Evolutionary conservation across 306 rosid genomes (phyloP).

Genomic region (Dalbergia cultrata): DNA sequence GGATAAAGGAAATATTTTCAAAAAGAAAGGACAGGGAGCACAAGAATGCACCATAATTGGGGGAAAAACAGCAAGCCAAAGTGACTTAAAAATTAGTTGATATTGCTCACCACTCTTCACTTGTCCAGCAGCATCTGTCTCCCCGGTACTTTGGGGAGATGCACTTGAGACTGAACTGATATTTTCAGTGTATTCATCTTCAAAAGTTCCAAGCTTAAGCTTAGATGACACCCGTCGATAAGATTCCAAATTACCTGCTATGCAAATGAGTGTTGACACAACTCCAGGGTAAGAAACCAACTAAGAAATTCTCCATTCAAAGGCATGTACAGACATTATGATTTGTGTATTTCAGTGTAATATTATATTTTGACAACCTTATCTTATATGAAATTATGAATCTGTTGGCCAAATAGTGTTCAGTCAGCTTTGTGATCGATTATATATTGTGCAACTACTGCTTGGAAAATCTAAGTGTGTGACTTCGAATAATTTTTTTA

Average conservation of each 20-base stretch:
- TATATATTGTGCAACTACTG: constrained; percentile 31
- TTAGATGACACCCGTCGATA: constrained; percentile 79
- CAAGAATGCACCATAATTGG: not conserved
- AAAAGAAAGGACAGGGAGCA: not conserved
- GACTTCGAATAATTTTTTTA: not conserved
- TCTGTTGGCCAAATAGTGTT: constrained; percentile 22
- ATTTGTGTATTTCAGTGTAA: constrained; percentile 1
- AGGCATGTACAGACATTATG: constrained; percentile 8
- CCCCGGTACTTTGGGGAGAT: constrained; percentile 58
- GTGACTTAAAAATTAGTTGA: constrained; percentile 20
- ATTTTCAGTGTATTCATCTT: constrained; percentile 58
- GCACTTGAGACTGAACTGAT: constrained; percentile 43
- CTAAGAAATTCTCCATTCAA: constrained; percentile 33
- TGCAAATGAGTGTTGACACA: constrained; percentile 40
- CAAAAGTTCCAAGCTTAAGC: constrained; percentile 80
- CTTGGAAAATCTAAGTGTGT: constrained; percentile 15
- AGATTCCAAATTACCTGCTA: constrained; percentile 75
- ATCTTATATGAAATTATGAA: not conserved
- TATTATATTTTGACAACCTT: constrained; percentile 28
- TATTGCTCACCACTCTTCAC: constrained; percentile 70
- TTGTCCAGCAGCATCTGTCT: constrained; percentile 68
- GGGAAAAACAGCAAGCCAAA: constrained; percentile 1
- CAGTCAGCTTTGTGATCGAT: constrained; percentile 17
- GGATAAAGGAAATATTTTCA: not conserved
- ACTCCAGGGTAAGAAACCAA: constrained; percentile 41